Evolutionary conservation across 2,329 filamentous ascomycete genomes (phyloP).

Genomic region (Cercospora berteroae): DNA sequence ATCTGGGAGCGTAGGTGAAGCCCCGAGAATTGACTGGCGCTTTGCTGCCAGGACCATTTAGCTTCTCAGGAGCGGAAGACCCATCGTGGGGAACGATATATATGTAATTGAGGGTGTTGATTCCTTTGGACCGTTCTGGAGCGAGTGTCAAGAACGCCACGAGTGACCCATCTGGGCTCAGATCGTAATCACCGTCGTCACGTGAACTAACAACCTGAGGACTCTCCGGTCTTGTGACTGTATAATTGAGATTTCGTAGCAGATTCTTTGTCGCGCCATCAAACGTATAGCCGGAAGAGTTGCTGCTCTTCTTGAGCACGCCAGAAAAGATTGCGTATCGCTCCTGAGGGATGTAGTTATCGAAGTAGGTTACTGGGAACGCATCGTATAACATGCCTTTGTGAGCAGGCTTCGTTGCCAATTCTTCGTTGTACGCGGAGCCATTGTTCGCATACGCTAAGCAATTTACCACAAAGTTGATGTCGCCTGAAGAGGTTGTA

Average conservation of each 20-base stretch:
- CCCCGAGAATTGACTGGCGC: constrained; percentile 27
- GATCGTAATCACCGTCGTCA: constrained; percentile 26
- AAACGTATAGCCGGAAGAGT: constrained; percentile 18
- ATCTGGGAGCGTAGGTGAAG: constrained; percentile 24
- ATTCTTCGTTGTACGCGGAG: constrained; percentile 49
- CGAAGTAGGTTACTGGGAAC: constrained; percentile 55
- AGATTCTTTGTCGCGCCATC: constrained; percentile 27
- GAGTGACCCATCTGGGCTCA: constrained; percentile 28
- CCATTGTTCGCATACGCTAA: constrained; percentile 33
- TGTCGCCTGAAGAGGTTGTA: constrained; percentile 30
- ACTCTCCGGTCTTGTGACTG: constrained; percentile 27
- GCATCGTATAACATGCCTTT: constrained; percentile 52
- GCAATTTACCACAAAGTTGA: constrained; percentile 31
- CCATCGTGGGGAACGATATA: constrained; percentile 32
- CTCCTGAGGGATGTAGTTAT: constrained; percentile 50
- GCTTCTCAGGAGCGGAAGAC: constrained; percentile 24
- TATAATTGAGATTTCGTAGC: constrained; percentile 26
- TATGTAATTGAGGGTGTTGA: constrained; percentile 28
- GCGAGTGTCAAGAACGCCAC: constrained; percentile 31
- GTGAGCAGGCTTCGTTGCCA: constrained; percentile 46
- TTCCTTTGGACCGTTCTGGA: constrained; percentile 29
- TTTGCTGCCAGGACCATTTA: constrained; percentile 30
- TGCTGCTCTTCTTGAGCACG: constrained; percentile 35
- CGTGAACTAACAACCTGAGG: constrained; percentile 2
- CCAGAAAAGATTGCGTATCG: constrained; percentile 52